A percentile compares a stretch with the other conserved stretches of the same genome.
These are phyloP conservation scores for Ganoderma sp. DNA, from an alignment of 1,284 basidiomycete species.

Conservation along the genomic window DNA sequence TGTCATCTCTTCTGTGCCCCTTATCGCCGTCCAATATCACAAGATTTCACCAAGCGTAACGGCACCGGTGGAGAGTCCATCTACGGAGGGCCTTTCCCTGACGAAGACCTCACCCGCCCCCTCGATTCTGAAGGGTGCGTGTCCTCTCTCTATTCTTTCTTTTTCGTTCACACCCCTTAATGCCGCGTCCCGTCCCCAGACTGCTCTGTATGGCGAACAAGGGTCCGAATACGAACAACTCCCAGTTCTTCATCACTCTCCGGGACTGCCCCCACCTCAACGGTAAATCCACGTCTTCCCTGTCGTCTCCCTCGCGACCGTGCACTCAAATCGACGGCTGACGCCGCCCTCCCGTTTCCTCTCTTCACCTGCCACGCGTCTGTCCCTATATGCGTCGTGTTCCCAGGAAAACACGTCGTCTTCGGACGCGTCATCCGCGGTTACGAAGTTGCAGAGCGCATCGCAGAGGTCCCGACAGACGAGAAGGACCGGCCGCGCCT, in stretches of 20 bases:
- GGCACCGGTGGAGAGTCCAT: conserved; percentile 87
- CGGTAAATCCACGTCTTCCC: conserved; percentile 43
- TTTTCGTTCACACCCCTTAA: background rate
- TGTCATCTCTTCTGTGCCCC: background rate
- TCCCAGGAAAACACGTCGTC: conserved; percentile 76
- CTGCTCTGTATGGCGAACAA: conserved; percentile 85
- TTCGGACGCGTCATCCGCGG: conserved; percentile 72
- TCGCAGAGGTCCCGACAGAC: conserved; percentile 66
- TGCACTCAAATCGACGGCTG: background rate
- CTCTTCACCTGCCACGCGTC: background rate
- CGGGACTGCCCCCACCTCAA: conserved; percentile 74
- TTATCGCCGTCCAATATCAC: background rate
- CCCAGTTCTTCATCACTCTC: conserved; percentile 86
- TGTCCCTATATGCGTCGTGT: background rate
- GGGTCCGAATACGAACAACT: conserved; percentile 80
- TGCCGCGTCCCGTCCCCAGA: conserved; percentile 38
- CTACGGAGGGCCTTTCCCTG: conserved; percentile 74
- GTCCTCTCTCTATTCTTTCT: conserved; percentile 24
- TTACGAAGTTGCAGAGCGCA: conserved; percentile 61
- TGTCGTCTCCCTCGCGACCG: background rate
- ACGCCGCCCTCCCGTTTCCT: background rate
- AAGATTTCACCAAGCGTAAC: conserved; percentile 79
- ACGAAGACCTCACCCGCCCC: conserved; percentile 74
- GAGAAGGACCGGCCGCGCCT: conserved; percentile 72
- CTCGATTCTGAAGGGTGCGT: conserved; percentile 66